Base-by-base conservation (phyloP, 2,329 filamentous ascomycete genomes). In the Colletotrichum sp. region DNA sequence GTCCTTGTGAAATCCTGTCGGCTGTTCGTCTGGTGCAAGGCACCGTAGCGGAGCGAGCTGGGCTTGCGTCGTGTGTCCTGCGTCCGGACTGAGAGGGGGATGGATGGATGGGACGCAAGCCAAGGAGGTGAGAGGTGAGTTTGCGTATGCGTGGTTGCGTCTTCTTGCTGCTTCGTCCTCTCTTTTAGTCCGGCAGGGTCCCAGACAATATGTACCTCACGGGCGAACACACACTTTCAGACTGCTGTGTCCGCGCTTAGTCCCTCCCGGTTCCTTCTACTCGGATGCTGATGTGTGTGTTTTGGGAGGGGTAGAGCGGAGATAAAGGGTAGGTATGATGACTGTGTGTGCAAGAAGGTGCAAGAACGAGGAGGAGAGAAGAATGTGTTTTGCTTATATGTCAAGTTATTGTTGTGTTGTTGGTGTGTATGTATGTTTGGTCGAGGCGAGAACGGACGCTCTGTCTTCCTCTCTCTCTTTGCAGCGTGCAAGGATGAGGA, bases 131-230 rank as follows among this genome's bases (percentile, higher is more conserved):
- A 12, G 32, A 65, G 48, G 30, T 36, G 60, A 52, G 16, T 48
- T 48, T 48, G 44, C 44, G 57, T 44, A 60, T 48, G 34, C 30
- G 32, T 44, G 70, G 63, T 68, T 74, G 72, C 72, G 70, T 68
- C 70, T 55, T 48, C 34, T 25, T 44, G 39, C 67, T 39, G 44
- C 28, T 28, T 44, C 32, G 57, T 63, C 25, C 57, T 61, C 32
- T 32, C 32, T 34, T 25, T 61, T 61, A 25, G 68, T 52, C 36
- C 44, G 34, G 59, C 69, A 75, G 73, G 63, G 63, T 68, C 64
- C 73, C 73, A 75, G 69, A 75, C 73, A 64, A 75, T 75, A 75
- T 75, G 73, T 75, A 75, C 73, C 73, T 75, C 73, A 75, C 73
- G 73, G 73, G 69, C 55, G 57, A 71, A 63, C 68, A 61, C 27